These are phyloP conservation scores for Rhizopogon sp. DNA, from an alignment of 768 basidiomycete species.

Conservation along the genomic window DNA sequence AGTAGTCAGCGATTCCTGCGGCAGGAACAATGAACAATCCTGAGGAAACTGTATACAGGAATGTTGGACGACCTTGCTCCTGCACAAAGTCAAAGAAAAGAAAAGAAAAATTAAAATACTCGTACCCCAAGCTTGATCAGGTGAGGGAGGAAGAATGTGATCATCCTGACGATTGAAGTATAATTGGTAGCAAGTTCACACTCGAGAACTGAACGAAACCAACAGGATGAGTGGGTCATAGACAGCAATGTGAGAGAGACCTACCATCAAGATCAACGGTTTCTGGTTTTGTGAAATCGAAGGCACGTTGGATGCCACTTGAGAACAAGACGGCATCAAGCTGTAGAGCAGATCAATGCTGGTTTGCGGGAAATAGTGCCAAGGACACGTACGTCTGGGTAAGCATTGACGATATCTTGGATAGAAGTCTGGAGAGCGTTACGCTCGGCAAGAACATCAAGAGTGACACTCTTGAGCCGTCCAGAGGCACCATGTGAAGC, in stretches of 20 bases:
- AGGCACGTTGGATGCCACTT: slow-evolving; percentile 49
- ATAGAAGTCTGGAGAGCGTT: slow-evolving; percentile 36
- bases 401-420: slow-evolving; percentile 34
- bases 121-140: slow-evolving; percentile 49
- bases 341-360: slow-evolving; percentile 23
- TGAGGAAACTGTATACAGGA: slow-evolving; percentile 49
- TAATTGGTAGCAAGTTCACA: slow-evolving; percentile 54
- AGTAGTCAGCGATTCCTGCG: slow-evolving; percentile 43
- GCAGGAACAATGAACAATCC: slow-evolving; percentile 44
- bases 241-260: not conserved
- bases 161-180: slow-evolving; percentile 41
- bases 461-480: slow-evolving; percentile 35
- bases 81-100: slow-evolving; percentile 16
- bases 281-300: slow-evolving; percentile 40
- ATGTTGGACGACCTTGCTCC: slow-evolving; percentile 37
- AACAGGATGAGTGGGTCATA: not conserved
- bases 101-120: not conserved
- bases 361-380: not conserved
- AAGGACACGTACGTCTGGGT: slow-evolving; percentile 40
- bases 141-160: slow-evolving; percentile 48
- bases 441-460: slow-evolving; percentile 40
- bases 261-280: slow-evolving; percentile 37
- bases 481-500: slow-evolving; percentile 17
- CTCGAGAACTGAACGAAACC: slow-evolving; percentile 5
- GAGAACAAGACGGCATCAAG: slow-evolving; percentile 51